Conservation (phyloP, 257 asterid species). For the Nicotiana tomentosiformis region DNA sequence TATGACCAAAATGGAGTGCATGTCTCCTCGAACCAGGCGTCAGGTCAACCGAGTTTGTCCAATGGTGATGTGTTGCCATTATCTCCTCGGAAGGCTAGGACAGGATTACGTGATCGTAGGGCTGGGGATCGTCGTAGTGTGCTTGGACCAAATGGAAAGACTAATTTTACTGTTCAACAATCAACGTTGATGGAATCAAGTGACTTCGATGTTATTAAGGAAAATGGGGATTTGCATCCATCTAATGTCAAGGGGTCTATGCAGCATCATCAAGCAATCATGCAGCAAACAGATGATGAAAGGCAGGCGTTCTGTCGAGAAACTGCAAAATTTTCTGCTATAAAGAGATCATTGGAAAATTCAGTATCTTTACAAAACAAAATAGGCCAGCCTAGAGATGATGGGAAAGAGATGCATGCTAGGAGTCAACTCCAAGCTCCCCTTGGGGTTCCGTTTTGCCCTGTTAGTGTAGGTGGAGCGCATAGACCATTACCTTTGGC, state of each 20-base stretch:
- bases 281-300: slow-evolving; percentile 11
- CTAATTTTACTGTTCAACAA: slow-evolving; percentile 30
- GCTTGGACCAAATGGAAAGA: slow-evolving; percentile 52
- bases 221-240: slow-evolving; percentile 46
- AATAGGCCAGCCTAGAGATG: slow-evolving; percentile 33
- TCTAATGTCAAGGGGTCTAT: slow-evolving; percentile 29
- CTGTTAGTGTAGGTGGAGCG: slow-evolving; percentile 70
- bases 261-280: slow-evolving; percentile 30
- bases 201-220: slow-evolving; percentile 29
- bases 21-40: slow-evolving; percentile 35
- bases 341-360: slow-evolving; percentile 32
- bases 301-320: slow-evolving; percentile 17
- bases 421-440: slow-evolving; percentile 76
- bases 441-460: slow-evolving; percentile 62
- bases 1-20: slow-evolving; percentile 55
- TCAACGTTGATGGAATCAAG: slow-evolving; percentile 26
- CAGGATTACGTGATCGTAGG: slow-evolving; percentile 58
- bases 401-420: slow-evolving; percentile 36
- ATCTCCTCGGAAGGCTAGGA: slow-evolving; percentile 65
- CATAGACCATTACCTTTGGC: slow-evolving; percentile 38
- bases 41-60: slow-evolving; percentile 46
- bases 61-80: slow-evolving; percentile 58
- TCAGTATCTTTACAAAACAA: slow-evolving; percentile 38
- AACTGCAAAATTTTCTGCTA: slow-evolving; percentile 27
- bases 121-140: slow-evolving; percentile 55